Conservation (phyloP, 345 rosid species). For the Melaleuca quinquenervia region DNA sequence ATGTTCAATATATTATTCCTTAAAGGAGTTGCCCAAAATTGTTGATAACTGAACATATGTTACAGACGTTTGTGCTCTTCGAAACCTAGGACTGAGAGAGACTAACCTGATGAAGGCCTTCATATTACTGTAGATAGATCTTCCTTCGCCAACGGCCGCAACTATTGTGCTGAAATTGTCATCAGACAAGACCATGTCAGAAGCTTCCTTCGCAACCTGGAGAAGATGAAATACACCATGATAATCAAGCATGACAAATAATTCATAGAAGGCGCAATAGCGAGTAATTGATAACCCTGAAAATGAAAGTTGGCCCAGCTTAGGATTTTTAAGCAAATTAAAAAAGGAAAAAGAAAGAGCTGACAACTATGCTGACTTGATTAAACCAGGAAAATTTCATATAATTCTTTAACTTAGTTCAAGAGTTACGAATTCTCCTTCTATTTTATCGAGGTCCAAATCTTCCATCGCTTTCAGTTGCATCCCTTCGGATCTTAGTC, state of each 20-base stretch:
- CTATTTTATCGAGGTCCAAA: neutral
- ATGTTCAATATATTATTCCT: neutral
- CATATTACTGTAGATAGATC: conserved; percentile 67
- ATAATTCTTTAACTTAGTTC: neutral
- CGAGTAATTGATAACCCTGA: neutral
- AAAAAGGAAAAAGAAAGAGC: neutral
- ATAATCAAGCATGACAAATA: neutral
- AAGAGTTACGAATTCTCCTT: neutral
- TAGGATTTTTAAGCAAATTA: neutral
- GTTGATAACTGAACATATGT: neutral
- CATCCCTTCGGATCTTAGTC: neutral
- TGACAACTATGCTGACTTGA: neutral
- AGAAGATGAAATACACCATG: neutral
- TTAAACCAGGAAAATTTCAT: neutral
- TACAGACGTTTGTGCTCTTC: neutral
- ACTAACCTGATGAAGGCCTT: conserved; percentile 69
- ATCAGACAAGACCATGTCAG: conserved; percentile 77
- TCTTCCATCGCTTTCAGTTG: neutral
- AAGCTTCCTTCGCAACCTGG: conserved; percentile 80
- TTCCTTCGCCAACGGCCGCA: conserved; percentile 66
- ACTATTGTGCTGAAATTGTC: conserved; percentile 72
- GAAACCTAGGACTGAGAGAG: neutral
- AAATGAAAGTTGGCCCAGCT: neutral
- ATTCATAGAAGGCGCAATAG: neutral
- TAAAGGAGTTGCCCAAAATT: neutral